Percentiles rank a stretch among this genome's conserved stretches.
Conservation (phyloP, 73 alveolate species). For the Uronychia binucleata region DNA sequence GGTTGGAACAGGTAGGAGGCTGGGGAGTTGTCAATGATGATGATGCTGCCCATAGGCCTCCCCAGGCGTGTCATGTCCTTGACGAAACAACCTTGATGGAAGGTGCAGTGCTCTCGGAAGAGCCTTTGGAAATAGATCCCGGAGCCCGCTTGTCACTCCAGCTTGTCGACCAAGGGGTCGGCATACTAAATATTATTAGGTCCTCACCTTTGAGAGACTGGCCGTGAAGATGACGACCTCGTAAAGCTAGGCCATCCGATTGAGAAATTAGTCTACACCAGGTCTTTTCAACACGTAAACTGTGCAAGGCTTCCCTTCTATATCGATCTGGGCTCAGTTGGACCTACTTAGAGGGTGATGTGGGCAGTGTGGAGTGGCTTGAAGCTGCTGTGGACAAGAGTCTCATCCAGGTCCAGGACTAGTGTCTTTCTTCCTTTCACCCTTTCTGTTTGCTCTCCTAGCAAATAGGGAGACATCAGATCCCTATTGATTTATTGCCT, state of each 20-base stretch:
- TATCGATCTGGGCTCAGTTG: slow-evolving; percentile 5
- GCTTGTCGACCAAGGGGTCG: slow-evolving; percentile 47
- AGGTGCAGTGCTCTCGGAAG: slow-evolving; percentile 83
- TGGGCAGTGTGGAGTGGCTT: slow-evolving; percentile 52
- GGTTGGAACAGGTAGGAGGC: slow-evolving; percentile 67
- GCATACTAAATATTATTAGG: slow-evolving; percentile 47
- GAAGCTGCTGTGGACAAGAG: slow-evolving; percentile 48
- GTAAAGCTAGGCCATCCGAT: slow-evolving; percentile 21
- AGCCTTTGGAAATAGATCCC: slow-evolving; percentile 37
- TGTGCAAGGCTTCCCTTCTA: slow-evolving; percentile 35
- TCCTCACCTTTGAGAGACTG: slow-evolving; percentile 31
- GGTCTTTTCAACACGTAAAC: slow-evolving; percentile 57
- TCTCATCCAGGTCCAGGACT: slow-evolving; percentile 62
- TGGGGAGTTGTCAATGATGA: slow-evolving; percentile 80
- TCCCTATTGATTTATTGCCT: not conserved
- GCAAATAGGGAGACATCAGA: not conserved
- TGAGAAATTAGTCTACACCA: slow-evolving; percentile 44
- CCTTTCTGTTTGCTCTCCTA: slow-evolving; percentile 27
- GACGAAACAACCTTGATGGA: slow-evolving; percentile 63
- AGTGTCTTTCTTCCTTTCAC: slow-evolving; percentile 32
- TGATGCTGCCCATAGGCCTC: slow-evolving; percentile 75
- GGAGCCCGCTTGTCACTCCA: slow-evolving; percentile 53
- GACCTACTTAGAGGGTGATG: slow-evolving; percentile 27
- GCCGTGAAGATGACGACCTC: slow-evolving; percentile 71
- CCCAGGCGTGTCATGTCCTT: slow-evolving; percentile 82